Evolutionary conservation across 768 basidiomycete species (phyloP).

Genomic region (Pleurotus eryngii): DNA sequence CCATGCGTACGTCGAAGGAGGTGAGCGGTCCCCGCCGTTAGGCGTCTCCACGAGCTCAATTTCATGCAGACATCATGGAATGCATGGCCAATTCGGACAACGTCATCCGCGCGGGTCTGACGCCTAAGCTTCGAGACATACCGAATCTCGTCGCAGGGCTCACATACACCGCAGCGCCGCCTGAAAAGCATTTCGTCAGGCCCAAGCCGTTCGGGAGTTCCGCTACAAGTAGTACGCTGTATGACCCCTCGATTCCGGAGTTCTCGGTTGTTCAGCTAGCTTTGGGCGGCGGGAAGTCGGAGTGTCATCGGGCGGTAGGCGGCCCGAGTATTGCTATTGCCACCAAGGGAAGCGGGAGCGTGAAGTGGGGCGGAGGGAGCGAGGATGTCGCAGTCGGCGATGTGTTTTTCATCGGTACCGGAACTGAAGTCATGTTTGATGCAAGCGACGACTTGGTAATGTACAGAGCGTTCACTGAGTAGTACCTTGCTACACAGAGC

Average conservation of each 20-base stretch:
- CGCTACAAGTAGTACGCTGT: conserved; percentile 42
- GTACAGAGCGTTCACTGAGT: conserved; percentile 71
- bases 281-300: conserved; percentile 40
- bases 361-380: conserved; percentile 44
- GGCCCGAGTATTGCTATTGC: conserved; percentile 87
- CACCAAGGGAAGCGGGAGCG: conserved; percentile 60
- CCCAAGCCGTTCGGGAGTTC: conserved; percentile 45
- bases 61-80: conserved; percentile 83
- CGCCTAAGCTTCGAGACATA: conserved; percentile 94
- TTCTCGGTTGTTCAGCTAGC: conserved; percentile 79
- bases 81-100: conserved; percentile 99
- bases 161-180: conserved; percentile 75
- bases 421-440: conserved; percentile 48
- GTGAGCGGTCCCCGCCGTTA: conserved; percentile 37
- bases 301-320: conserved; percentile 58
- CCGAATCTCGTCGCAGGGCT: conserved; percentile 84
- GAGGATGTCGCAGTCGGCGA: conserved; percentile 54
- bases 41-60: neutral
- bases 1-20: conserved; percentile 93
- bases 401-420: conserved; percentile 82
- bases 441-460: conserved; percentile 41
- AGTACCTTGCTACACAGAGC: too few species aligned
- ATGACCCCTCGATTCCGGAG: conserved; percentile 91
- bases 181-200: conserved; percentile 65
- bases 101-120: conserved; percentile 96